These are phyloP conservation scores for Tricholoma sp. DNA, from an alignment of 768 basidiomycete genomes.

Conservation along the genomic window DNA sequence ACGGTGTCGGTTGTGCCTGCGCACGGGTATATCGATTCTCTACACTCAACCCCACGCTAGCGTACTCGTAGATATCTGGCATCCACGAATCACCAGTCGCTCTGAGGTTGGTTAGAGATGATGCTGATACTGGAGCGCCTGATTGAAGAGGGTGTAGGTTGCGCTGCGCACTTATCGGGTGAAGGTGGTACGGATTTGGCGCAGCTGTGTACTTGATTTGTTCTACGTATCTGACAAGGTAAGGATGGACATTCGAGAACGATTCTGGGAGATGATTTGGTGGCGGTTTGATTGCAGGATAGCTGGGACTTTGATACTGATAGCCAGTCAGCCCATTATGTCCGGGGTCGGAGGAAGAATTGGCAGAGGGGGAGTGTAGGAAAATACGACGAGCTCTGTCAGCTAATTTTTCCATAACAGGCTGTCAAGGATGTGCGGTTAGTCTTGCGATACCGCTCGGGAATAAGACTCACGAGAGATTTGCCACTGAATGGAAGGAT, in stretches of 20 bases:
- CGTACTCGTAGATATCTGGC: conserved; percentile 44
- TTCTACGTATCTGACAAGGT: conserved; percentile 29
- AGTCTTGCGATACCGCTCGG: not conserved
- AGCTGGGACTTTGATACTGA: not conserved
- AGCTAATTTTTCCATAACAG: conserved; percentile 35
- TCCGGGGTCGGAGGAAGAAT: not conserved
- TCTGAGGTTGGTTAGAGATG: not conserved
- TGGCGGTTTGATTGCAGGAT: conserved; percentile 11
- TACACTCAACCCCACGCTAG: conserved; percentile 34
- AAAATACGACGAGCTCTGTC: conserved; percentile 47
- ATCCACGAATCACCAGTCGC: conserved; percentile 28
- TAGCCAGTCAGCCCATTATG: not conserved
- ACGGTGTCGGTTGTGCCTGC: conserved; percentile 34
- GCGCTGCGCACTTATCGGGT: conserved; percentile 1
- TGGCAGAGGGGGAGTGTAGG: conserved; percentile 18
- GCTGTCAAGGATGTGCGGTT: not conserved
- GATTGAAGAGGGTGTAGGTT: conserved; percentile 8
- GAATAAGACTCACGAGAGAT: conserved; percentile 42
- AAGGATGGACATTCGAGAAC: conserved; percentile 30
- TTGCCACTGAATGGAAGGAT: conserved; percentile 58
- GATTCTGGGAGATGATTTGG: conserved; percentile 25
- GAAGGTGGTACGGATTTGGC: not conserved
- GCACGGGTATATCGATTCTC: conserved; percentile 36
- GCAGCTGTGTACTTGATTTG: conserved; percentile 20
- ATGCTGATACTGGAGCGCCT: conserved; percentile 5